These are phyloP conservation scores for Phytophthora cryptogea DNA, from an alignment of 352 stramenopile species.

Conservation along the genomic window DNA sequence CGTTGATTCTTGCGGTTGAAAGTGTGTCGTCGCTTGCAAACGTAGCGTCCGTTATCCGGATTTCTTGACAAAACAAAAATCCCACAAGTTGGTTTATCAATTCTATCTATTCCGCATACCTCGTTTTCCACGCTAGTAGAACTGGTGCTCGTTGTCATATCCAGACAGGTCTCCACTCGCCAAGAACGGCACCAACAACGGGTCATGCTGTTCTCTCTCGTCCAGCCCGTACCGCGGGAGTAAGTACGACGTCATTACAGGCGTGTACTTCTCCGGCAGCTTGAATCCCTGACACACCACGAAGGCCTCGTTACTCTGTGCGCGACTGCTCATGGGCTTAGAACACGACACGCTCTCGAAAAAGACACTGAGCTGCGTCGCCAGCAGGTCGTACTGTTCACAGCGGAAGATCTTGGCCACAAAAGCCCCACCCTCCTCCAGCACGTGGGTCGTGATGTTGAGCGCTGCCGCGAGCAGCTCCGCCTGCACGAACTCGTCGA, in stretches of 20 bases:
- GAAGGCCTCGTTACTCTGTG: slow-evolving; percentile 96
- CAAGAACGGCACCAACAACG: slow-evolving; percentile 89
- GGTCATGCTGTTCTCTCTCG: slow-evolving; percentile 52
- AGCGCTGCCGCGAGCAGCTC: slow-evolving; percentile 97
- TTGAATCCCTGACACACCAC: slow-evolving; percentile 96
- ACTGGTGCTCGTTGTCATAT: slow-evolving; percentile 80
- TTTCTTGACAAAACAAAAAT: slow-evolving; percentile 24
- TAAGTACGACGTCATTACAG: slow-evolving; percentile 88
- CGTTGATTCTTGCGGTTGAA: slow-evolving; percentile 48
- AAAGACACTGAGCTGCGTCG: slow-evolving; percentile 95
- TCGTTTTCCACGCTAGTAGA: slow-evolving; percentile 35
- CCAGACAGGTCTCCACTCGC: slow-evolving; percentile 93
- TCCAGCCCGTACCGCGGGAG: slow-evolving; percentile 66
- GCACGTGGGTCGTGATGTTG: slow-evolving; percentile 97
- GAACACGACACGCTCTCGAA: slow-evolving; percentile 96
- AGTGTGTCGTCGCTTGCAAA: slow-evolving; percentile 42
- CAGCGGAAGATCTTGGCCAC: slow-evolving; percentile 99
- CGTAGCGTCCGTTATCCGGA: slow-evolving; percentile 44
- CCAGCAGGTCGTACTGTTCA: slow-evolving; percentile 95
- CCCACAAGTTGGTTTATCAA: slow-evolving; percentile 6
- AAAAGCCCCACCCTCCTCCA: slow-evolving; percentile 94
- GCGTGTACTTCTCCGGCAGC: slow-evolving; percentile 74
- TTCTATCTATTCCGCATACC: slow-evolving; percentile 22
- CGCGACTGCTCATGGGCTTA: slow-evolving; percentile 97
- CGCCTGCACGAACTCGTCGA: slow-evolving; percentile 98